Evolutionary conservation across 257 asterid genomes (phyloP), one percentile per base, ranked within the genome.

Genomic region (Plantago ovata): DNA sequence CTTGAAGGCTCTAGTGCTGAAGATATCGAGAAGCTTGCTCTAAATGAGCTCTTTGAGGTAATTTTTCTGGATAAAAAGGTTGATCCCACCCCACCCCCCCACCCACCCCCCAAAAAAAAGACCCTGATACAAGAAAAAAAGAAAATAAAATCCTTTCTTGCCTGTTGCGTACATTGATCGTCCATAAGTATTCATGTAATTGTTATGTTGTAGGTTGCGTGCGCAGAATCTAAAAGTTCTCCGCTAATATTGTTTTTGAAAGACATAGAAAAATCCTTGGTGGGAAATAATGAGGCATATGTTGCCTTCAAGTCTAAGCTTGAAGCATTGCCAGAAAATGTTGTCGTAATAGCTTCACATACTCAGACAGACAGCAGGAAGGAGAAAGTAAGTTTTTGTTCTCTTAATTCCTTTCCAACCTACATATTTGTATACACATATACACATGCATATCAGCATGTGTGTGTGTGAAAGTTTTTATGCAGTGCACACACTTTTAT

Each of bases 31-130:
- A 82, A 67, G 77, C 78, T 84, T 74, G 95, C 78, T 51, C 74
- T 86, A 56, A 81, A 72, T 71, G 97, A 90, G 73, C 84, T 90
- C 65, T 82, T 90, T 76, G 95, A 86, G 95, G 95, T 90, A 65
- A 23, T 20, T 50, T 50, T 24, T 8, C 7, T 28, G 36, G 36
- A 28, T 28, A 28, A 1, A 28, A 28, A 28, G 36, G 36, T 28
- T 28, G 36, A 28, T n/a, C n/a, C n/a, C n/a, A n/a, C n/a, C n/a
- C n/a, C n/a, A n/a, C n/a, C n/a, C n/a, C n/a, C n/a, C n/a, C 36
- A 28, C 36, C 4, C 4, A 28, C 36, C 4, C 36, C 4, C 36
- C 4, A 28, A 28, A 28, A 28, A 28, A n/a, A n/a, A n/a, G n/a
- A n/a, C n/a, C 36, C 36, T 28, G 7, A 28, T 28, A 28, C 36